A percentile compares a stretch with the other conserved stretches of the same genome.
phyloP scores from a whole-genome alignment of 2,329 filamentous ascomycete genomes.

The Paraphaeosphaeria sporulosa region DNA sequence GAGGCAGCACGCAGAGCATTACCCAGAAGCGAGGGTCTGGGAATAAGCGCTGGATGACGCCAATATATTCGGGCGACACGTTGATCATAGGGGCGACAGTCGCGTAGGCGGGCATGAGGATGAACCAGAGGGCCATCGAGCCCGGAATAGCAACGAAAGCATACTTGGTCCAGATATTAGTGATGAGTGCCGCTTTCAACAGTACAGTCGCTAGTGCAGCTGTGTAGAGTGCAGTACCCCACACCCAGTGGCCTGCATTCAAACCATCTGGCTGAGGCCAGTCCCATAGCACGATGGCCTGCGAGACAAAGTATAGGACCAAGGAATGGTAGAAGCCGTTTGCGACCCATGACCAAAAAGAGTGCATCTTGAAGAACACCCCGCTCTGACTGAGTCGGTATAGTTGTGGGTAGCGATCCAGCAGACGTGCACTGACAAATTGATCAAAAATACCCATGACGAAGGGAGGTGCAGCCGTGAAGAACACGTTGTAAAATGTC shows the following conservation, averaged over 20 bases:
- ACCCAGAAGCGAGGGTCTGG: slow-evolving; percentile 87
- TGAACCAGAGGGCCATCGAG: slow-evolving; percentile 89
- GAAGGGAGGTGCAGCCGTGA: slow-evolving; percentile 91
- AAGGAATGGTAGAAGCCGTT: slow-evolving; percentile 97
- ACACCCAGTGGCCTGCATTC: slow-evolving; percentile 93
- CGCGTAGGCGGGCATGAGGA: slow-evolving; percentile 87
- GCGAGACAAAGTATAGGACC: slow-evolving; percentile 84
- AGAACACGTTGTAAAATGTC: slow-evolving; percentile 99
- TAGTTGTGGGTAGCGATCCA: slow-evolving; percentile 95
- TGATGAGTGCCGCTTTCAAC: slow-evolving; percentile 92
- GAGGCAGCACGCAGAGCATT: slow-evolving; percentile 81
- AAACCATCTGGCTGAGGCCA: slow-evolving; percentile 80
- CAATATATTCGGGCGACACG: slow-evolving; percentile 84
- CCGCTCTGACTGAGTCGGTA: slow-evolving; percentile 94
- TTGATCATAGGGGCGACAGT: slow-evolving; percentile 82
- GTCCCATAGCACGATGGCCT: slow-evolving; percentile 84
- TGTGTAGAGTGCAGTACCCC: slow-evolving; percentile 94
- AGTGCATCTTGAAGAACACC: slow-evolving; percentile 89
- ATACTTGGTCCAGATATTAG: slow-evolving; percentile 99
- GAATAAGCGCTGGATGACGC: slow-evolving; percentile 83
- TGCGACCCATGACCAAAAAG: slow-evolving; percentile 89
- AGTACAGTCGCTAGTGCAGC: slow-evolving; percentile 92
- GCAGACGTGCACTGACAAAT: slow-evolving; percentile 89
- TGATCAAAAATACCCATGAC: slow-evolving; percentile 97
- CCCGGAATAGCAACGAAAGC: slow-evolving; percentile 94